These are phyloP conservation scores for Aureobasidium namibiae DNA, from an alignment of 2,329 filamentous ascomycete genomes.

Conservation along the genomic window DNA sequence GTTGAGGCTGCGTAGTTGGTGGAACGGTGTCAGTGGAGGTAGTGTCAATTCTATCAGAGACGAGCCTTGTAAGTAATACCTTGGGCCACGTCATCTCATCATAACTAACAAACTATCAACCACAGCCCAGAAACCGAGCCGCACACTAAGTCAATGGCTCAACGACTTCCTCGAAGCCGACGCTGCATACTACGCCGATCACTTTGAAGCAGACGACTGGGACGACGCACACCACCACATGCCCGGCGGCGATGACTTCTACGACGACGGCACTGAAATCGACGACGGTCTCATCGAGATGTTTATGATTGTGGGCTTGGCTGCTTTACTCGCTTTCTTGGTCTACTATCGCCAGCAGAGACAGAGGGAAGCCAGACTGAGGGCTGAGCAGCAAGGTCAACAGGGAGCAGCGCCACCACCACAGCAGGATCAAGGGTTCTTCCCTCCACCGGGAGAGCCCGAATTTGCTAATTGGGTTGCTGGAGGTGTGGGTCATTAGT, in stretches of 20 bases:
- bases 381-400: slow-evolving; percentile 28
- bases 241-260: slow-evolving; percentile 41
- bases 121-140: slow-evolving; percentile 44
- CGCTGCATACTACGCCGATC: slow-evolving; percentile 29
- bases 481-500: slow-evolving; percentile 56
- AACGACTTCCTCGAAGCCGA: slow-evolving; percentile 66
- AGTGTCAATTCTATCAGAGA: slow-evolving; percentile 86
- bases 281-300: slow-evolving; percentile 80
- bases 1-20: slow-evolving; percentile 75
- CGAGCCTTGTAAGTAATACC: slow-evolving; percentile 37
- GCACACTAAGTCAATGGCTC: slow-evolving; percentile 71
- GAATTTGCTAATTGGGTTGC: slow-evolving; percentile 61
- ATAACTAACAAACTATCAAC: not conserved
- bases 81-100: not conserved
- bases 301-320: slow-evolving; percentile 70
- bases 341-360: slow-evolving; percentile 73
- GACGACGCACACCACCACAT: slow-evolving; percentile 22
- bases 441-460: slow-evolving; percentile 59
- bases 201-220: slow-evolving; percentile 40
- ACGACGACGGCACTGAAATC: slow-evolving; percentile 48
- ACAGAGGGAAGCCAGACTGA: slow-evolving; percentile 38
- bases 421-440: slow-evolving; percentile 46
- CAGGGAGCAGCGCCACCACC: slow-evolving; percentile 30
- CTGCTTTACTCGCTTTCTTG: slow-evolving; percentile 64
- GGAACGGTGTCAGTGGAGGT: slow-evolving; percentile 90